Base-by-base conservation (phyloP, 345 rosid species). In the Arabidopsis thaliana region DNA sequence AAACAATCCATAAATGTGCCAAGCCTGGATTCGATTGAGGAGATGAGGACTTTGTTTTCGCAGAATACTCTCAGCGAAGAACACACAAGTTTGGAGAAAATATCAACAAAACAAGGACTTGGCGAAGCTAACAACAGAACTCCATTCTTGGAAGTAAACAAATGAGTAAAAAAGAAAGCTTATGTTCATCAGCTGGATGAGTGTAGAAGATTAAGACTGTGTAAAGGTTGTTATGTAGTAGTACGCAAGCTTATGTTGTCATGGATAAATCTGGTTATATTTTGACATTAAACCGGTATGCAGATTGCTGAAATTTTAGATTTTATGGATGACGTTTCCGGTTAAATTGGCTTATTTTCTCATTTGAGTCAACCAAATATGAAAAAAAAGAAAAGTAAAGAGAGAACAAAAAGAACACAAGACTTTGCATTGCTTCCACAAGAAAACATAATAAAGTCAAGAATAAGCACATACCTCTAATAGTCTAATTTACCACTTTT, bases 81-180 rank as follows among this genome's bases (percentile, higher is more conserved):
- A 48, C 2, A 37, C 71, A 64, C 61, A 42, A 52, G 56, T 41
- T 10, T 32, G 66, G 83, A 80, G 65, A 36, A 79, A 23, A 75
- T 44, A 76, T 67, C 79, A 7, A 79, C 37, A 74, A 58, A 40
- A 38, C 8, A 0, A 84, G 84, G 74, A 77, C 81, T 80, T 78
- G 89, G 80, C 60, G 85, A 80, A 46, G 82, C 86, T 55, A 83
- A 80, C 38, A 73, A 69, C 67, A 88, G 97, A 86, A 76, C 89
- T 71, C 97, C 93, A 13, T 91, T 93, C 38, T 48, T 87, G 9
- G 82, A 85, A 65, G 79, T 91, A 71, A 91, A 91, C 80, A 84
- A 79, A 80, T 71, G 73, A 71, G 4, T 22, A 3, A 28, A 50
- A 24, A 74, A 4, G 5, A 2, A 34, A 41, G 63, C 45, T 52